These are phyloP conservation scores for Tolypocladium pustulatum DNA, from an alignment of 2,329 filamentous ascomycete species.

Conservation along the genomic window DNA sequence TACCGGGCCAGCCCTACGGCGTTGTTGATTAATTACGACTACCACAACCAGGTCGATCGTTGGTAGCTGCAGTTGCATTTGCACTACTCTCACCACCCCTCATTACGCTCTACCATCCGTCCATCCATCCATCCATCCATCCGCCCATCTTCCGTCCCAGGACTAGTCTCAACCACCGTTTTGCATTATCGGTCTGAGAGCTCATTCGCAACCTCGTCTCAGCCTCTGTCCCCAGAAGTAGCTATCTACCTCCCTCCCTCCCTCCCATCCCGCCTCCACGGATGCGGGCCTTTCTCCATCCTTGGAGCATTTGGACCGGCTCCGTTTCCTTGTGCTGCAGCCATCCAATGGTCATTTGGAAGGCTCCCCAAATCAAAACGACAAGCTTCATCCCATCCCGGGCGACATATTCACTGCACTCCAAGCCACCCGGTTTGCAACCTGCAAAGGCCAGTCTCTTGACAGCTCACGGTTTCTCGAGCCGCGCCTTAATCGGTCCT, in stretches of 20 bases:
- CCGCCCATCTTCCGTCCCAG: neutral
- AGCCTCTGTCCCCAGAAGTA: neutral
- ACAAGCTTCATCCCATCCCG: neutral
- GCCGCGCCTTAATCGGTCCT: neutral
- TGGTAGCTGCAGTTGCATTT: neutral
- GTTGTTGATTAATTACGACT: neutral
- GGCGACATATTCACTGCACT: neutral
- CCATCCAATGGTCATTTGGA: neutral
- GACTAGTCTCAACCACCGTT: neutral
- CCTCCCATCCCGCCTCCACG: neutral
- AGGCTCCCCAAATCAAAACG: neutral
- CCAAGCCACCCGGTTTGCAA: neutral
- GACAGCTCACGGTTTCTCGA: neutral
- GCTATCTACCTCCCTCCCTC: neutral
- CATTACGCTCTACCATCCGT: neutral
- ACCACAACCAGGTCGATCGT: neutral
- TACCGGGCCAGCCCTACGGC: neutral
- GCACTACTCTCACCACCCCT: neutral
- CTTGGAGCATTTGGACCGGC: neutral
- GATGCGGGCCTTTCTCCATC: neutral
- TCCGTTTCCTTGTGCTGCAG: neutral
- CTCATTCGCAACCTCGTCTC: neutral
- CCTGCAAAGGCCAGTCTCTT: neutral
- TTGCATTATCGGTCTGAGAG: neutral
- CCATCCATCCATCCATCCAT: neutral